Percentiles rank a stretch among this genome's conserved stretches.
Evolutionary conservation across 2,329 filamentous ascomycete genomes (phyloP).

Genomic region (Epichloe coenophiala): DNA sequence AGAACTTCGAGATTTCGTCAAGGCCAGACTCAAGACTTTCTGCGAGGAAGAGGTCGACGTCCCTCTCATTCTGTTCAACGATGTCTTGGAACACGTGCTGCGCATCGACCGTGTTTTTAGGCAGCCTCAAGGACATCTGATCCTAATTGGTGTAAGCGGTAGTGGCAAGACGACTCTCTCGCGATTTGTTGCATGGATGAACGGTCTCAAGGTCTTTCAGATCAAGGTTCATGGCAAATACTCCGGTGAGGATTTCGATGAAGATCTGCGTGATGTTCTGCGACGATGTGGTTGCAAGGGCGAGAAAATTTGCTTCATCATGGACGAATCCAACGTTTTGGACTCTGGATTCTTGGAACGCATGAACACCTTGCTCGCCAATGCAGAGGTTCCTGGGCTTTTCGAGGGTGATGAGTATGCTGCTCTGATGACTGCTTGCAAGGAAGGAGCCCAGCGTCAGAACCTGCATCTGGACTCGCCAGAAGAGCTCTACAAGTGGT

Average conservation of each 20-base stretch:
- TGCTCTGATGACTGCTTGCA: constrained; percentile 97
- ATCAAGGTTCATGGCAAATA: constrained; percentile 99
- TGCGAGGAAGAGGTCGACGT: constrained; percentile 99
- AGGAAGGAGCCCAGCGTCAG: constrained; percentile 93
- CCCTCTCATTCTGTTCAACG: constrained; percentile 96
- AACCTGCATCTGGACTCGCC: constrained; percentile 91
- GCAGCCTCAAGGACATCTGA: constrained; percentile 94
- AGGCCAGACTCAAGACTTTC: constrained; percentile 92
- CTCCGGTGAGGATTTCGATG: constrained; percentile 95
- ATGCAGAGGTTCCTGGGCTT: constrained; percentile 96
- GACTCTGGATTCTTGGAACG: constrained; percentile 97
- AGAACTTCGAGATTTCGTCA: constrained; percentile 90
- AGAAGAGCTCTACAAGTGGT: constrained; percentile 99
- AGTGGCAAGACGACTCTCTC: constrained; percentile 97
- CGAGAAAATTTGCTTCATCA: constrained; percentile 99
- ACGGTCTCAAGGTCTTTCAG: constrained; percentile 95
- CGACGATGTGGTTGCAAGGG: constrained; percentile 92
- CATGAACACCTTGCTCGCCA: constrained; percentile 97
- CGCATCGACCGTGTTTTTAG: constrained; percentile 98
- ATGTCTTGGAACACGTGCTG: constrained; percentile 93
- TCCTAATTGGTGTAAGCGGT: constrained; percentile 95
- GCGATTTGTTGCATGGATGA: constrained; percentile 99
- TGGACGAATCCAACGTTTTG: constrained; percentile 97
- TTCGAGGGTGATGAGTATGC: constrained; percentile 99
- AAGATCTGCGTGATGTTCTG: constrained; percentile 87